phyloP scores from a whole-genome alignment of 2,329 filamentous ascomycete species.

The Trichoderma cornu-damae region DNA sequence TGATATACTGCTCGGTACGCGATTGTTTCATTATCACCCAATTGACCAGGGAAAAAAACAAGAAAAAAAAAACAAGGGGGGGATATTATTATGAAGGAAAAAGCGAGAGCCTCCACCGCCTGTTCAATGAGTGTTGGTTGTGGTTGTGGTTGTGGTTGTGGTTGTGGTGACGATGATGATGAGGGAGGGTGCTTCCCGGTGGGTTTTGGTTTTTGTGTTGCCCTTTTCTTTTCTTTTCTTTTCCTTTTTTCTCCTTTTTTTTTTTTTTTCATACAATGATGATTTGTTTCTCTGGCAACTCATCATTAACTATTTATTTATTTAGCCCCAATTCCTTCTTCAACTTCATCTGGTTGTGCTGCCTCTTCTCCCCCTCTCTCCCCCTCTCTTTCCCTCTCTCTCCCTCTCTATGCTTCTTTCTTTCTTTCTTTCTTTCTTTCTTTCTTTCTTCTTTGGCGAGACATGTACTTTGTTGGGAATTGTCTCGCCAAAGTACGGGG shows the following conservation, averaged over 20 bases:
- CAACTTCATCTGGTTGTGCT: no score
- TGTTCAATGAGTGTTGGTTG: neutral
- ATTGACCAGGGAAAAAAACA: no score
- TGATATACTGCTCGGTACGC: conserved; percentile 1
- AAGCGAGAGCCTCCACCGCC: neutral
- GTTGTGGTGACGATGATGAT: no score
- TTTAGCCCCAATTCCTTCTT: no score
- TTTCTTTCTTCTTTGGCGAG: no score
- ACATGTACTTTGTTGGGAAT: no score
- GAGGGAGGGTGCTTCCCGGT: neutral
- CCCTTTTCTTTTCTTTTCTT: neutral
- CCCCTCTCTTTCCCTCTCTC: neutral
- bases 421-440: neutral
- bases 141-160: neutral
- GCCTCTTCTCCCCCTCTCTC: no score
- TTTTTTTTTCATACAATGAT: neutral
- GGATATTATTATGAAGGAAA: neutral
- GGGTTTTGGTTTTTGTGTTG: neutral
- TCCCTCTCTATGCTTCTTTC: neutral
- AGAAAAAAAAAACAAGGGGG: no score
- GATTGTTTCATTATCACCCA: conserved; percentile 2
- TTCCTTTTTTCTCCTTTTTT: neutral
- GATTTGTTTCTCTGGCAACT: no score
- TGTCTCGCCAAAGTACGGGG: no score
- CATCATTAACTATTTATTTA: no score